phyloP scores from a whole-genome alignment of 371 early-diverging fungal genomes.

The Syncephalastrum sp. region DNA sequence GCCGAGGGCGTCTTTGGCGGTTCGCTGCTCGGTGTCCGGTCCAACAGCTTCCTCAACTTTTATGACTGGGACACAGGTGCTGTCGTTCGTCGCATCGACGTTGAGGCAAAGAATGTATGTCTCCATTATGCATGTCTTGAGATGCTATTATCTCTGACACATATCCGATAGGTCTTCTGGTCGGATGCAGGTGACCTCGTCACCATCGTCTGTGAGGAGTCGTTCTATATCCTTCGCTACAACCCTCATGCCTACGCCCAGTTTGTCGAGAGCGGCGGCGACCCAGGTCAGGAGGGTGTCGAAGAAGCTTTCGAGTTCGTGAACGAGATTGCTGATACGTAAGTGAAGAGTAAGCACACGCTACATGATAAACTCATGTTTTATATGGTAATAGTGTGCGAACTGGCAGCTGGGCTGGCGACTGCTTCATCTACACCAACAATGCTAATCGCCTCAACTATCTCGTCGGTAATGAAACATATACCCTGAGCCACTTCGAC shows the following conservation, averaged over 20 bases:
- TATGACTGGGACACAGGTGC: slow-evolving; percentile 96
- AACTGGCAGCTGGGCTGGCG: slow-evolving; percentile 96
- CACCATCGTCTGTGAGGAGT: slow-evolving; percentile 89
- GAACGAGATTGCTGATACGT: slow-evolving; percentile 86
- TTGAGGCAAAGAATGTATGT: slow-evolving; percentile 76
- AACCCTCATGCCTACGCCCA: slow-evolving; percentile 82
- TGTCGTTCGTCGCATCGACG: slow-evolving; percentile 93
- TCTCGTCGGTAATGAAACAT: slow-evolving; percentile 89
- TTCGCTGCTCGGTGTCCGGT: slow-evolving; percentile 85
- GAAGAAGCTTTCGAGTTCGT: slow-evolving; percentile 95
- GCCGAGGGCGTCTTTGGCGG: slow-evolving; percentile 96
- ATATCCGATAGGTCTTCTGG: slow-evolving; percentile 72
- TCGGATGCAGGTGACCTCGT: slow-evolving; percentile 92
- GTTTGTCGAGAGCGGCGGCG: slow-evolving; percentile 72
- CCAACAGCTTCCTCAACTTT: slow-evolving; percentile 83
- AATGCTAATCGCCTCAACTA: slow-evolving; percentile 90
- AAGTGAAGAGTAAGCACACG: slow-evolving; percentile 5
- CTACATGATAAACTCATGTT: background rate
- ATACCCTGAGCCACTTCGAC: slow-evolving; percentile 95
- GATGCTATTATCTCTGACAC: background rate
- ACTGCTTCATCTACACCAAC: slow-evolving; percentile 96
- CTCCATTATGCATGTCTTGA: background rate
- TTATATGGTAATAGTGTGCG: slow-evolving; percentile 56
- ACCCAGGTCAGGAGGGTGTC: slow-evolving; percentile 89
- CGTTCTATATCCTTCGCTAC: slow-evolving; percentile 90